Evolutionary conservation across 2,329 filamentous ascomycete species (phyloP), one percentile per base, ranked within the genome.

Genomic region (Paramyrothecium sp.): DNA sequence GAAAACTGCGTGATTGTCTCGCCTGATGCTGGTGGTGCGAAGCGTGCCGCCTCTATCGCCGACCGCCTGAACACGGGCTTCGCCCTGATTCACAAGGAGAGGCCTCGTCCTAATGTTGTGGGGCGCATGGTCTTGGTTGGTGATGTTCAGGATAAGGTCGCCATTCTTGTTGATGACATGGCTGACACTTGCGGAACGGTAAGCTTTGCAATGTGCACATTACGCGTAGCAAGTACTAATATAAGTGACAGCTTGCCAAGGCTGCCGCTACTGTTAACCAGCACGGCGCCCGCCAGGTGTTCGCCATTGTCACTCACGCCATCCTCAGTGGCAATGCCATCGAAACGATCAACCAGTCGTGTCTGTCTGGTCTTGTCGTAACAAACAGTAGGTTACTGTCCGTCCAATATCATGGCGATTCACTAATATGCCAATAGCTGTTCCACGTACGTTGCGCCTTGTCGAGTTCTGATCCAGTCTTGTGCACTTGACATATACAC

Each of bases 111-210:
- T 58, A 96, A 96, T 68, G 92, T 96, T 70, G 92, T 97, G 60
- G 92, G 90, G 11, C 89, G 91, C 67, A 96, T 97, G 92, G 91
- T 78, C 1, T 88, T 99, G n/a, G 94, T 98, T 53, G 95, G 95
- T 64, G 92, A 96, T 63, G 95, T 98, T 51, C 84, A 87, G 64
- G 90, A 91, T 77, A 95, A 95, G 78, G 88, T 94, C 30, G 94
- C 94, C 59, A 97, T 99, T 69, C 87, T 99, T 52, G 94, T 99
- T 54, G 94, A 98, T 72, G 94, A 98, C 72, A 97, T 98, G 92
- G 93, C 93, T 33, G 94, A 98, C 71, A 97, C 94, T 3, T 97
- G 93, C 73, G 92, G 92, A 64, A 97, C 92, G 44, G 73, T 75
- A 69, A 55, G 70, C 51, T 48, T n/a, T 46, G 22, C 22, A 19